A percentile compares a stretch with the other conserved stretches of the same genome.
phyloP scores from a whole-genome alignment of 2,329 filamentous ascomycete genomes.

The Conoideocrella luteorostrata region DNA sequence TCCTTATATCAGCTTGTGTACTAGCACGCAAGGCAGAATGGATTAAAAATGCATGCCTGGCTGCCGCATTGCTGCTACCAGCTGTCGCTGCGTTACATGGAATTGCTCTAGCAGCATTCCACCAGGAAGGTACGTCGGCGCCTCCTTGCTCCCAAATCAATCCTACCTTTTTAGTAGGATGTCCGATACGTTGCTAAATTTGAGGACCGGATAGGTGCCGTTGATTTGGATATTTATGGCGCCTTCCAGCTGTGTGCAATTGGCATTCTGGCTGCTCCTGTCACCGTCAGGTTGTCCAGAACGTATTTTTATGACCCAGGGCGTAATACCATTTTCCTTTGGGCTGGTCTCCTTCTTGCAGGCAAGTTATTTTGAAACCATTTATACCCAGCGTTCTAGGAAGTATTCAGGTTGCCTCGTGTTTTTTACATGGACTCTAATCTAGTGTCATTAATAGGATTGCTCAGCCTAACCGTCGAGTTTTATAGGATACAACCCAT shows the following conservation, averaged over 20 bases:
- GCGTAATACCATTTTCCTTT: conserved; percentile 60
- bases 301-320: conserved; percentile 61
- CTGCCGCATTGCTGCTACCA: conserved; percentile 55
- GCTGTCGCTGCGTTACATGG: conserved; percentile 58
- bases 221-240: conserved; percentile 64
- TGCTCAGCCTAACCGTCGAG: conserved; percentile 56
- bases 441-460: conserved; percentile 31
- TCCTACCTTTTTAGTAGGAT: no score
- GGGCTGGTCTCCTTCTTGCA: conserved; percentile 54
- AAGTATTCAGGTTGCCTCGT: not conserved
- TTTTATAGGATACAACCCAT: conserved; percentile 49
- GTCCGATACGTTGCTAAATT: conserved; percentile 3
- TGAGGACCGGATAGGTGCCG: conserved; percentile 38
- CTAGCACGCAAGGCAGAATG: conserved; percentile 55
- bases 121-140: conserved; percentile 46
- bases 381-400: no score
- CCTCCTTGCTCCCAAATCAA: not conserved
- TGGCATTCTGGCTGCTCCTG: conserved; percentile 56
- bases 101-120: conserved; percentile 53
- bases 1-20: conserved; percentile 56
- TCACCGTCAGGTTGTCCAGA: conserved; percentile 52
- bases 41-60: conserved; percentile 57
- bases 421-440: not conserved
- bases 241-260: conserved; percentile 63
- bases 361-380: conserved; percentile 33